A percentile compares a stretch with the other conserved stretches of the same genome.
Conservation (phyloP, 371 early-diverging fungal genomes). For the Mucor irregularis region DNA sequence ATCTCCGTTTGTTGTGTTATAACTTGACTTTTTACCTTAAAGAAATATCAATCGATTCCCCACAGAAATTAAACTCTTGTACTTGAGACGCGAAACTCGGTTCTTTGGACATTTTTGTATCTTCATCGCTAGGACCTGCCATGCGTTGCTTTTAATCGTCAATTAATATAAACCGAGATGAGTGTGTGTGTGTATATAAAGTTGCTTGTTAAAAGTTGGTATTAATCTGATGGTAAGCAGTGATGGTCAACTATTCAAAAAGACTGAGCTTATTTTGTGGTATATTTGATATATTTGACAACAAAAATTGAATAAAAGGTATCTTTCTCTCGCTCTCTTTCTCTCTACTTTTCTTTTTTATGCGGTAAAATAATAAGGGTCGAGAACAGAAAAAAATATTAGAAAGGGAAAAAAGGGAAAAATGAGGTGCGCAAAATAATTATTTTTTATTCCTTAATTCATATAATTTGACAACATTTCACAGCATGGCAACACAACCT, state of each 20-base stretch:
- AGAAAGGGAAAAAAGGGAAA: too few species aligned
- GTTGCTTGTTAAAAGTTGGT: neutral
- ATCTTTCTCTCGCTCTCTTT: too few species aligned
- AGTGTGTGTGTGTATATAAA: neutral
- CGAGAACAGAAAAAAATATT: too few species aligned
- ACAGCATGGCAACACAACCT: constrained; percentile 9
- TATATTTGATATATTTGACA: too few species aligned
- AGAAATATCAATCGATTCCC: constrained; percentile 72
- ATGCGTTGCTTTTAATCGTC: constrained; percentile 1
- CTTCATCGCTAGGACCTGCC: constrained; percentile 17
- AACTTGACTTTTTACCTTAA: constrained; percentile 51
- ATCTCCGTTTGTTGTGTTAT: neutral
- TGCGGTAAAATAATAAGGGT: too few species aligned
- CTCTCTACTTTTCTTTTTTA: too few species aligned
- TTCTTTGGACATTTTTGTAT: constrained; percentile 1
- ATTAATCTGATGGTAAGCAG: too few species aligned
- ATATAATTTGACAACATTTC: neutral
- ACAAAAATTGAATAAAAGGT: too few species aligned
- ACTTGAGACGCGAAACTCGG: constrained; percentile 42
- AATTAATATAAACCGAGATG: neutral
- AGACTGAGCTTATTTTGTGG: too few species aligned
- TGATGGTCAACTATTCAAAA: too few species aligned
- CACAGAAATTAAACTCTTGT: constrained; percentile 65
- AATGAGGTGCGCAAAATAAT: too few species aligned
- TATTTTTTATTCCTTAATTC: neutral